These are phyloP conservation scores for Psilocybe cyanescens DNA, from an alignment of 768 basidiomycete species.

Conservation along the genomic window DNA sequence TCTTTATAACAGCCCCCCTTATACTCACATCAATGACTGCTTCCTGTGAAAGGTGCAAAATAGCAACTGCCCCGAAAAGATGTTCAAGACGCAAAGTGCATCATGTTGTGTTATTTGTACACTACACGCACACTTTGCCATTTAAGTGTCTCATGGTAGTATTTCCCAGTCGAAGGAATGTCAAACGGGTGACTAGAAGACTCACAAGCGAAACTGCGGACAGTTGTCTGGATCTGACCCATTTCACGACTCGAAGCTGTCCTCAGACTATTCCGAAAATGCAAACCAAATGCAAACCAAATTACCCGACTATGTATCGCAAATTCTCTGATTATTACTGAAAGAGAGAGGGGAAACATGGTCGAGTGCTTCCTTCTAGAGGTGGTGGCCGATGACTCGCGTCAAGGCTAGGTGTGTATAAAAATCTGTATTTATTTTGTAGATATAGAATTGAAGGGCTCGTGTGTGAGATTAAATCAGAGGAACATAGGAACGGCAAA, in stretches of 20 bases:
- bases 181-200: constrained; percentile 12
- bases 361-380: neutral
- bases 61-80: neutral
- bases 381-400: too few species aligned
- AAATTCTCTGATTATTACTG: constrained; percentile 13
- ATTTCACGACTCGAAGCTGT: constrained; percentile 15
- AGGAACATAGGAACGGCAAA: too few species aligned
- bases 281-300: neutral
- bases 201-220: constrained; percentile 12
- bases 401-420: too few species aligned
- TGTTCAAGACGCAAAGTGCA: constrained; percentile 10
- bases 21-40: neutral
- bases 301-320: constrained; percentile 11
- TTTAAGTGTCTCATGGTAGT: neutral
- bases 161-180: constrained; percentile 17
- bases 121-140: neutral
- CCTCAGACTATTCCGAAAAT: constrained; percentile 12
- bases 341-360: neutral
- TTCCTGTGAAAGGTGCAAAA: constrained; percentile 8
- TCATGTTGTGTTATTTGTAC: constrained; percentile 13
- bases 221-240: neutral
- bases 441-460: too few species aligned
- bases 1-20: too few species aligned
- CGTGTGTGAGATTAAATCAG: too few species aligned
- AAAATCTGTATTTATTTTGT: too few species aligned